Conservation (phyloP, 2,329 filamentous ascomycete genomes). For the Colletotrichum gigasporum region DNA sequence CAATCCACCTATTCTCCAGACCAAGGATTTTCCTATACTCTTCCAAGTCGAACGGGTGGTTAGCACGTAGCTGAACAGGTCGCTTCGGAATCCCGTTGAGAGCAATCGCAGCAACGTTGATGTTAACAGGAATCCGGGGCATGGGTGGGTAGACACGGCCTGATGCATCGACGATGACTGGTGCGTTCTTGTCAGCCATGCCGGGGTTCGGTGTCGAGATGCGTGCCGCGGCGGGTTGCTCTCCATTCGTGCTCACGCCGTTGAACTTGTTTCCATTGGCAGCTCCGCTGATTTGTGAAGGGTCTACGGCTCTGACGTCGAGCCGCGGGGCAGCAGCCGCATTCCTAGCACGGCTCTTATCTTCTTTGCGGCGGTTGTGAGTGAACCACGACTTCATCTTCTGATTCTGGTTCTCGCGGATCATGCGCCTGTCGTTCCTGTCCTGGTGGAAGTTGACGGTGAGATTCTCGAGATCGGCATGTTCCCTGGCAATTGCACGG, state of each 20-base stretch:
- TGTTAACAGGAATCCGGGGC: constrained; percentile 37
- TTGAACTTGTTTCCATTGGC: neutral
- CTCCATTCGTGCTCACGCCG: neutral
- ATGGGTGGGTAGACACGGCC: constrained; percentile 50
- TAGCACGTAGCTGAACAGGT: constrained; percentile 17
- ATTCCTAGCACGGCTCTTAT: constrained; percentile 6
- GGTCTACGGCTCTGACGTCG: neutral
- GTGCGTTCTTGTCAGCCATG: neutral
- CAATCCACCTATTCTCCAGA: constrained; percentile 50
- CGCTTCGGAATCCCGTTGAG: constrained; percentile 4
- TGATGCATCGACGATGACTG: constrained; percentile 45
- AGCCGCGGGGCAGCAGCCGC: constrained; percentile 12
- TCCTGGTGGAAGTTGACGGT: constrained; percentile 1
- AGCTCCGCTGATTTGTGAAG: neutral
- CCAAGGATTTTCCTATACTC: constrained; percentile 7
- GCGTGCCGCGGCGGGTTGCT: neutral
- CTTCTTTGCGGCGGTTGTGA: neutral
- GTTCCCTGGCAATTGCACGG: constrained; percentile 11
- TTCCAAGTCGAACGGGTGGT: neutral
- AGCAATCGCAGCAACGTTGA: neutral
- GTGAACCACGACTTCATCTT: constrained; percentile 5
- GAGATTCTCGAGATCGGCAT: constrained; percentile 9
- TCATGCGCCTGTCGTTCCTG: neutral
- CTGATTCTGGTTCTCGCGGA: neutral
- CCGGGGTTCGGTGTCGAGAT: neutral